A percentile compares a stretch with the other conserved stretches of the same genome.
These are phyloP conservation scores for Tricholoma terreum DNA, from an alignment of 768 basidiomycete species.

Conservation along the genomic window DNA sequence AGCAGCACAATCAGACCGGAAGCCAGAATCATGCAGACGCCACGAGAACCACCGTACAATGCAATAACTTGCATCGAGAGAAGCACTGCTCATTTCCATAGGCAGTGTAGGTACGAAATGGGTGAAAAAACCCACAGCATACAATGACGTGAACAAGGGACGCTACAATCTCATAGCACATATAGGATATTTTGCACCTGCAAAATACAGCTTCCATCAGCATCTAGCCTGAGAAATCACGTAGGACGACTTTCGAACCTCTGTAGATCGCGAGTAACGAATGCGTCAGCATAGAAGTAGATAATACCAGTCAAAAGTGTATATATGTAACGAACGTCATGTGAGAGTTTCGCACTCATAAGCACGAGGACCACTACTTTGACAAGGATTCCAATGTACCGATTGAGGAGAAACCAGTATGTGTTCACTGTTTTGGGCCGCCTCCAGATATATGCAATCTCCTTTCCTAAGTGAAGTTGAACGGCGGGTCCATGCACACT, in stretches of 20 bases:
- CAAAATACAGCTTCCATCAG: background rate
- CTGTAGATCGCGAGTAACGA: background rate
- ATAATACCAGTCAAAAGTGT: background rate
- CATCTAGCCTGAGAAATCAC: background rate
- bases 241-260: background rate
- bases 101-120: no score
- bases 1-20: background rate
- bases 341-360: background rate
- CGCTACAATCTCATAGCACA: background rate
- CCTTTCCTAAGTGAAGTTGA: conserved; percentile 20
- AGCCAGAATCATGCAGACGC: background rate
- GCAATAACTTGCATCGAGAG: conserved; percentile 1
- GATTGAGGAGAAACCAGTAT: conserved; percentile 43
- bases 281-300: background rate
- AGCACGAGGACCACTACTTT: conserved; percentile 19
- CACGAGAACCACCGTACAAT: background rate
- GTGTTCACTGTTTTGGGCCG: conserved; percentile 32
- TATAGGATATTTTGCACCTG: background rate
- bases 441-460: conserved; percentile 42
- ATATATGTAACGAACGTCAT: background rate
- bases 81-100: background rate
- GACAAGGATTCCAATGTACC: conserved; percentile 41
- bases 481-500: no score
- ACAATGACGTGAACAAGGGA: background rate
- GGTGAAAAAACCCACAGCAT: background rate